Conservation (phyloP, 1,139 yeast species). For the Ogataea hybrid region DNA sequence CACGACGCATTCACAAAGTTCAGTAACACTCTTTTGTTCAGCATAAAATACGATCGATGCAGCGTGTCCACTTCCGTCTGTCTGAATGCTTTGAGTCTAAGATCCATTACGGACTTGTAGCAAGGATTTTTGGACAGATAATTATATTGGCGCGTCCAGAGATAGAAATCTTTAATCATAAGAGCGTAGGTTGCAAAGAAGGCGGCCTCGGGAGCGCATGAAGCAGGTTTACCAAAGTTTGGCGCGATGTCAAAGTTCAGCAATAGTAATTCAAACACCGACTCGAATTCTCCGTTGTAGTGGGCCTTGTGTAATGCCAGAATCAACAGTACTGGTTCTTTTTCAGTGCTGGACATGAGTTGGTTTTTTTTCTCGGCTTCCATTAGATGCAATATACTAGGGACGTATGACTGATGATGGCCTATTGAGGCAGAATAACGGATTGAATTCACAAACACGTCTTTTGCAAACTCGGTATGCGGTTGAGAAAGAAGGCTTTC, state of each 20-base stretch:
- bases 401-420: conserved; percentile 57
- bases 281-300: conserved; percentile 38
- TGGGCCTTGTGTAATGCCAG: conserved; percentile 49
- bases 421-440: conserved; percentile 47
- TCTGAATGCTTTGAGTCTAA: conserved; percentile 39
- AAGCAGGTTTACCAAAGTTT: background rate
- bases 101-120: conserved; percentile 42
- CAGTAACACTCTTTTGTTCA: conserved; percentile 18
- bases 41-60: conserved; percentile 39
- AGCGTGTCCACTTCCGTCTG: conserved; percentile 35
- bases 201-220: conserved; percentile 6
- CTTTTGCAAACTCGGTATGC: conserved; percentile 42
- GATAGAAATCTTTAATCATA: conserved; percentile 39
- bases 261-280: conserved; percentile 36
- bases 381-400: conserved; percentile 47
- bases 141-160: conserved; percentile 39
- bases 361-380: conserved; percentile 15
- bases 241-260: conserved; percentile 9
- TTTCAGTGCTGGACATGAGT: conserved; percentile 34
- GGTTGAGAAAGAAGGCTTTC: conserved; percentile 47
- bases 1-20: conserved; percentile 14
- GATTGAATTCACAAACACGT: conserved; percentile 51
- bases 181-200: conserved; percentile 30
- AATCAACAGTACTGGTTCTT: conserved; percentile 40
- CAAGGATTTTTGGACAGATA: conserved; percentile 21